Base-by-base conservation (phyloP, 306 rosid genomes). In the Hylodesmum podocarpum region DNA sequence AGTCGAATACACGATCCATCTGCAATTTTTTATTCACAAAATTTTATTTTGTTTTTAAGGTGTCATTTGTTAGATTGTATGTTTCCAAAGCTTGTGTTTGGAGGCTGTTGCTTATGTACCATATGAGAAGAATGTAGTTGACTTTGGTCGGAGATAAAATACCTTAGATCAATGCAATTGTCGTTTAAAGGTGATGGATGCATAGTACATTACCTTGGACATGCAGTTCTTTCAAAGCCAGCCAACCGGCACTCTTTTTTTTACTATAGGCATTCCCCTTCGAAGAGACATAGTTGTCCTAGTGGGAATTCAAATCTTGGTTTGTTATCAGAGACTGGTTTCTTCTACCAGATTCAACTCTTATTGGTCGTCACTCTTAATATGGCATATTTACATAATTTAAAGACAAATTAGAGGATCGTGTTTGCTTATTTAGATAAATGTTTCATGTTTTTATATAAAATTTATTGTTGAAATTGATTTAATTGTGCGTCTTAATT, bases 71-170 rank as follows among this genome's bases (percentile, higher is more conserved):
- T 78, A 37, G 72, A 70, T 64, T 76, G 47, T 73, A 63, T 59
- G 36, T 66, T 65, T 36, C 14, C 75, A 29, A 25, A 54, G 68
- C 77, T 34, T 53, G 47, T 71, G 34, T 62, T 77, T 55, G 22
- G 71, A 77, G 85, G 47, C 58, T 72, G 79, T 57, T 57, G 61
- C 72, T 72, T 44, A 27, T 82, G 76, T 65, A 72, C 59, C 74
- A 66, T 72, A 51, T 27, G 78, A 72, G 62, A 68, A 68, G 51
- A 79, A 28, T 53, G 62, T 73, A 64, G 51, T 44, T 54, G 62
- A 29, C 37, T 46, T 37, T 37, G 37, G 25, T 79, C 28, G 46
- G 78, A 22, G 78, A 22, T 33, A 21, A 28, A 70, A 13, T 70
- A 41, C 58, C 63, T 27, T 44, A 8, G 80, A 57, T 80, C n/a